phyloP scores from a whole-genome alignment of 164 flowering plant species.

The Aristolochia contorta region DNA sequence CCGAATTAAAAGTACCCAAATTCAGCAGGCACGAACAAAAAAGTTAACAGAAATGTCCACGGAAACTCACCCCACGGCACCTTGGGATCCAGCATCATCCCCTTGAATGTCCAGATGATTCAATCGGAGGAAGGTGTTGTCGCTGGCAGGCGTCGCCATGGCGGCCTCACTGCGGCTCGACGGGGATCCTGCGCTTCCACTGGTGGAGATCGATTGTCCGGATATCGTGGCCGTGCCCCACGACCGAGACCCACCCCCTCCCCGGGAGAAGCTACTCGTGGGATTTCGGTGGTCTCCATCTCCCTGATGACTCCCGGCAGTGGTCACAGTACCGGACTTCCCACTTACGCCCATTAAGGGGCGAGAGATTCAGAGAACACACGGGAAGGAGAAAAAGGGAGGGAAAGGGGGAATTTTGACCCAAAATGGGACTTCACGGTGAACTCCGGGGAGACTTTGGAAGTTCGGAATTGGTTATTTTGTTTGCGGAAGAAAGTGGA shows the following conservation, averaged over 20 bases:
- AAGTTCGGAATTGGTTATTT: no score
- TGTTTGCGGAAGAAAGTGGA: no score
- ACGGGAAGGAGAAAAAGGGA: no score
- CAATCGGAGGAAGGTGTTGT: slow-evolving; percentile 41
- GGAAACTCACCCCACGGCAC: slow-evolving; percentile 37
- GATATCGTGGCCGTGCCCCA: slow-evolving; percentile 50
- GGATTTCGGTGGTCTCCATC: slow-evolving; percentile 35
- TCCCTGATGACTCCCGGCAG: slow-evolving; percentile 20
- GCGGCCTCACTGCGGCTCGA: slow-evolving; percentile 19
- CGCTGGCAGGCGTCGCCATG: slow-evolving; percentile 56
- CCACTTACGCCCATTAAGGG: no score
- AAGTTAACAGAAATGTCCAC: neutral
- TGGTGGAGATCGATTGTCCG: slow-evolving; percentile 73
- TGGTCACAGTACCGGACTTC: no score
- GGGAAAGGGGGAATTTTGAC: no score
- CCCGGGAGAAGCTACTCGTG: slow-evolving; percentile 25
- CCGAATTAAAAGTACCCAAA: neutral
- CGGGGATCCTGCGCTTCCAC: slow-evolving; percentile 89
- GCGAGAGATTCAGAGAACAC: no score
- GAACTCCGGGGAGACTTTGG: no score
- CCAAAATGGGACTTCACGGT: no score
- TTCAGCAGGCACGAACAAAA: neutral
- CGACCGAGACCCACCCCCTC: slow-evolving; percentile 30
- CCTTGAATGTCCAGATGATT: slow-evolving; percentile 69
- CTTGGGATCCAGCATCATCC: slow-evolving; percentile 67